Evolutionary conservation across 1,284 basidiomycete genomes (phyloP).

Genomic region (Sanghuangporus baumii): DNA sequence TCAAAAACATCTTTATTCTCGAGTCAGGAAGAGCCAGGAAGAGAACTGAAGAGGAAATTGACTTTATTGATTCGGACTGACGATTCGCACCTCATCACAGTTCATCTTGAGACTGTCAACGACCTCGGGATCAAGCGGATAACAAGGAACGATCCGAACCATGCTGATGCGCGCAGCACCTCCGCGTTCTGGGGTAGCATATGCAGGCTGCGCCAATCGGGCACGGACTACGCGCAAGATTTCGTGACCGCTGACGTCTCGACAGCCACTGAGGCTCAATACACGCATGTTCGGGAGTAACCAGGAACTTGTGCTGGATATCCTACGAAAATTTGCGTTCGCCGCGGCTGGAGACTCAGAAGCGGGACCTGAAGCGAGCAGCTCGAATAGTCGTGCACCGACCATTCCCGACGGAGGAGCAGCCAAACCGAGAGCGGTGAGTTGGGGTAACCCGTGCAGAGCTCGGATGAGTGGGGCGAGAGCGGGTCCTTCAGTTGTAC

Average conservation of each 20-base stretch:
- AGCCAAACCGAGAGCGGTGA: constrained; percentile 28
- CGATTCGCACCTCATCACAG: constrained; percentile 10
- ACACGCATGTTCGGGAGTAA: constrained; percentile 28
- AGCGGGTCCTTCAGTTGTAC: constrained; percentile 27
- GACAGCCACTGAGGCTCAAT: constrained; percentile 27
- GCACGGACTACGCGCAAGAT: constrained; percentile 26
- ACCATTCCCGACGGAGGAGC: constrained; percentile 25
- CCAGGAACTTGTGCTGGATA: constrained; percentile 21
- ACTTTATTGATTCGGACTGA: not conserved
- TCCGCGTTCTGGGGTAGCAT: not conserved
- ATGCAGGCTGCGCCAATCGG: constrained; percentile 10
- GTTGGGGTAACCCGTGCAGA: constrained; percentile 27
- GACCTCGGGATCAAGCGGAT: constrained; percentile 10
- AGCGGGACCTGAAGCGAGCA: constrained; percentile 23
- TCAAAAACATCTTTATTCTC: not conserved
- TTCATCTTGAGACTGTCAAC: constrained; percentile 5
- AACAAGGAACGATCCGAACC: constrained; percentile 13
- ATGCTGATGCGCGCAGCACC: constrained; percentile 4
- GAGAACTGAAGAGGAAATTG: not conserved
- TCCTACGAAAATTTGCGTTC: not conserved
- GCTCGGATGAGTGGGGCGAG: constrained; percentile 29
- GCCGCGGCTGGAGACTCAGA: not conserved
- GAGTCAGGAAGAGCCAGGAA: not conserved
- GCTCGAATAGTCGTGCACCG: constrained; percentile 28
- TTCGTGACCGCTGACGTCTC: constrained; percentile 30